phyloP scores from a whole-genome alignment of 495 filamentous ascomycete species.

The Penicillium steckii region DNA sequence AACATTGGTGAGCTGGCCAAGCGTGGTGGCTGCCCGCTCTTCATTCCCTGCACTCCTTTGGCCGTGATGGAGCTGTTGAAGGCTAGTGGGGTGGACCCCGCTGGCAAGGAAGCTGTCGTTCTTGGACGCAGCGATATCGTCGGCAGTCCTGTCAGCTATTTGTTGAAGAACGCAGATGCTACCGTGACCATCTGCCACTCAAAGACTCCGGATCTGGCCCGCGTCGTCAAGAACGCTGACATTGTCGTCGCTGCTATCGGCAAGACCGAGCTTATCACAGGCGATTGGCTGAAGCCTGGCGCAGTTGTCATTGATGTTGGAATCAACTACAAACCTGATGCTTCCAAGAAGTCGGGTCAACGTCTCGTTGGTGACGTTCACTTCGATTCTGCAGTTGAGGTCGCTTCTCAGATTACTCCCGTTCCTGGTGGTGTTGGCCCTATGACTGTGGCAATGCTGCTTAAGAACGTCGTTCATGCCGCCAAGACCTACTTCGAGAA shows the following conservation, averaged over 20 bases:
- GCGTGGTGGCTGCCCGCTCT: constrained; percentile 81
- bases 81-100: constrained; percentile 77
- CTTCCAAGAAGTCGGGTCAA: constrained; percentile 89
- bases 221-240: constrained; percentile 79
- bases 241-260: constrained; percentile 92
- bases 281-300: constrained; percentile 92
- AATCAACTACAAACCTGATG: constrained; percentile 93
- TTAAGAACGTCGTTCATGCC: constrained; percentile 89
- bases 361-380: constrained; percentile 96
- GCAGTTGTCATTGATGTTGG: constrained; percentile 96
- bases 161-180: constrained; percentile 92
- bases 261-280: constrained; percentile 80
- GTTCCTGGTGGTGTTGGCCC: constrained; percentile 96
- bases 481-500: constrained; percentile 78
- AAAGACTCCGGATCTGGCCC: constrained; percentile 68
- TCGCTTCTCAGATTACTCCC: constrained; percentile 94
- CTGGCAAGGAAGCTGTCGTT: constrained; percentile 92
- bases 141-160: constrained; percentile 91
- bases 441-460: constrained; percentile 96
- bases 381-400: constrained; percentile 77
- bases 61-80: constrained; percentile 91
- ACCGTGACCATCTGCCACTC: constrained; percentile 97
- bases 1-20: constrained; percentile 98
- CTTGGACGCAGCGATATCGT: constrained; percentile 96
- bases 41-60: constrained; percentile 93